Conservation (phyloP, 805 yeast species). For the Candida hispaniensis region DNA sequence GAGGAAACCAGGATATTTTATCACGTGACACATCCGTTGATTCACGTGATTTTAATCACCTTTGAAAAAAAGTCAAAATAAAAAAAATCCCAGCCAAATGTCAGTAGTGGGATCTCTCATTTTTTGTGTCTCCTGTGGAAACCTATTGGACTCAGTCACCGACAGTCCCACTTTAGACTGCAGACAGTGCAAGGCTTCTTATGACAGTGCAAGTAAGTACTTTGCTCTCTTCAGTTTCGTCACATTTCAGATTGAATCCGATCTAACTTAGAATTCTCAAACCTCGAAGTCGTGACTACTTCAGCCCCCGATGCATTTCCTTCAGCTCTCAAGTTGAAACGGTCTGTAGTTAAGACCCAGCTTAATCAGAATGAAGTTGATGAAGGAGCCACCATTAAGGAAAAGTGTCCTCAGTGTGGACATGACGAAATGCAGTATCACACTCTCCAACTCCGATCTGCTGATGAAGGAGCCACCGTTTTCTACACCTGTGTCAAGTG, state of each 20-base stretch:
- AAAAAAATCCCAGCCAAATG: too few relatives aligned
- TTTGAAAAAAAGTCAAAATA: too few relatives aligned
- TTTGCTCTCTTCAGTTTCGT: neutral
- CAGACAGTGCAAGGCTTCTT: slow-evolving; percentile 38
- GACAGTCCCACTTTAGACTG: slow-evolving; percentile 44
- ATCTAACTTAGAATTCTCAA: slow-evolving; percentile 42
- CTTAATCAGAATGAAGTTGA: slow-evolving; percentile 67
- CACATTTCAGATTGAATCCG: neutral
- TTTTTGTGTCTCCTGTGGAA: slow-evolving; percentile 90
- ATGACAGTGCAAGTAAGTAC: slow-evolving; percentile 32
- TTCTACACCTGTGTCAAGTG: slow-evolving; percentile 93
- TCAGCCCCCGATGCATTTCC: slow-evolving; percentile 94
- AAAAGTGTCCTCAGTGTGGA: slow-evolving; percentile 97
- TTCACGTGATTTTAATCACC: too few relatives aligned
- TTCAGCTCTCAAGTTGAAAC: slow-evolving; percentile 63
- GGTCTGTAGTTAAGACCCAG: slow-evolving; percentile 82
- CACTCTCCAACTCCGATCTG: slow-evolving; percentile 90
- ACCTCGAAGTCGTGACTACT: slow-evolving; percentile 74
- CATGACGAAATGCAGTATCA: slow-evolving; percentile 97
- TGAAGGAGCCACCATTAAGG: slow-evolving; percentile 95
- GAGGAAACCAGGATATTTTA: too few relatives aligned
- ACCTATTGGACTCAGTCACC: slow-evolving; percentile 61
- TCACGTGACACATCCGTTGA: too few relatives aligned
- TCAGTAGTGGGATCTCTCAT: slow-evolving; percentile 92
- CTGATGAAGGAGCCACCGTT: slow-evolving; percentile 98